phyloP scores from a whole-genome alignment of 768 basidiomycete genomes.

The Tylopilus vinaceipallidus region DNA sequence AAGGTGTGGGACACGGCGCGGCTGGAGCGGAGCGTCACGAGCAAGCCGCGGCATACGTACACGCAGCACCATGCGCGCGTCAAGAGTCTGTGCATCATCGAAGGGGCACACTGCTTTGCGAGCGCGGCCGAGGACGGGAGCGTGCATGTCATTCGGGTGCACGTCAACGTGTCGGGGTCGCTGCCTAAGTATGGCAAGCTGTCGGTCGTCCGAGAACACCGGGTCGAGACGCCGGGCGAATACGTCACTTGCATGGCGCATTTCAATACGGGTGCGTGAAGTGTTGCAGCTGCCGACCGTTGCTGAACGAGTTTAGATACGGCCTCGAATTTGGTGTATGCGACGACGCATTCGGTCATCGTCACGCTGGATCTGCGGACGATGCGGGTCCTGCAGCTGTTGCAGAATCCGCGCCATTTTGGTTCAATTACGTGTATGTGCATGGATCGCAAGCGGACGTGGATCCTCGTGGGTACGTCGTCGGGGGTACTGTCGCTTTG shows the following conservation, averaged over 20 bases:
- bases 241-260: conserved; percentile 84
- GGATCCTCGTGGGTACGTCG: conserved; percentile 88
- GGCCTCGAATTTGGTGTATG: conserved; percentile 80
- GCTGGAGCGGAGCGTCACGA: conserved; percentile 92
- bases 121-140: conserved; percentile 84
- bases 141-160: conserved; percentile 80
- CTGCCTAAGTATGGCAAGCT: conserved; percentile 83
- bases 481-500: conserved; percentile 85
- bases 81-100: conserved; percentile 74
- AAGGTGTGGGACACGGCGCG: conserved; percentile 92
- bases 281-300: neutral
- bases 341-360: conserved; percentile 78
- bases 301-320: conserved; percentile 44
- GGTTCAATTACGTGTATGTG: conserved; percentile 87
- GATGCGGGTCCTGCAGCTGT: conserved; percentile 70
- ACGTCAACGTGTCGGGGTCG: conserved; percentile 61
- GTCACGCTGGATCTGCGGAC: conserved; percentile 80
- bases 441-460: conserved; percentile 78
- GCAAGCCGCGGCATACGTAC: conserved; percentile 74
- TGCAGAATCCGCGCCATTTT: conserved; percentile 82
- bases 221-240: conserved; percentile 68
- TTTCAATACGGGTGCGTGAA: conserved; percentile 63
- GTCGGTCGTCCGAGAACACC: conserved; percentile 78
- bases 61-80: conserved; percentile 69
- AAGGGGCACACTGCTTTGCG: conserved; percentile 86